A percentile compares a stretch with the other conserved stretches of the same genome.
Evolutionary conservation across 345 rosid genomes (phyloP).

Genomic region (Physaria fendleri): DNA sequence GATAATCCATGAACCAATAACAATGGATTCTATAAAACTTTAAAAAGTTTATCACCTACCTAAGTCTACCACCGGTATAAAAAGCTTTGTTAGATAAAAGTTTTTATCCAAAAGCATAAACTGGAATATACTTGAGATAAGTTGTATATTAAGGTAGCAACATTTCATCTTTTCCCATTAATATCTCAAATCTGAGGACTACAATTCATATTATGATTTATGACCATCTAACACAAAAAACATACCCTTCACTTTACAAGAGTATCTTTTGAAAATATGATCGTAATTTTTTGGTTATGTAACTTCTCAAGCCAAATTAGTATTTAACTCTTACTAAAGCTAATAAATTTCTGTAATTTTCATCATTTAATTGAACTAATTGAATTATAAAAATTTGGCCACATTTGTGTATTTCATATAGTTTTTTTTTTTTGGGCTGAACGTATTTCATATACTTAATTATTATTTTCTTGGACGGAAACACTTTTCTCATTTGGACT

Average conservation of each 20-base stretch:
- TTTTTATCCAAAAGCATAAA: background rate
- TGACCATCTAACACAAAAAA: background rate
- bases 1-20: background rate
- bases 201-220: background rate
- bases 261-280: background rate
- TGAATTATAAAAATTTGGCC: background rate
- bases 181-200: background rate
- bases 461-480: no score
- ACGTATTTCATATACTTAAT: no score
- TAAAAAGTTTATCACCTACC: background rate
- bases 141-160: background rate
- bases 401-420: background rate
- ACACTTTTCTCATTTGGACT: no score
- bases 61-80: background rate
- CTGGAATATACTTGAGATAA: background rate
- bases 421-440: no score
- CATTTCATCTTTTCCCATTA: background rate
- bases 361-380: background rate
- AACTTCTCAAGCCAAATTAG: background rate
- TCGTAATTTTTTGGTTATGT: background rate
- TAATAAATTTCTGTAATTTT: background rate
- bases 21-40: no score
- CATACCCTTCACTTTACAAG: background rate
- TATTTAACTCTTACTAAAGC: background rate
- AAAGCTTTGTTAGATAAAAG: background rate